A percentile compares a stretch with the other conserved stretches of the same genome.
Evolutionary conservation across 257 asterid genomes (phyloP).

Genomic region (Gentiana straminea): DNA sequence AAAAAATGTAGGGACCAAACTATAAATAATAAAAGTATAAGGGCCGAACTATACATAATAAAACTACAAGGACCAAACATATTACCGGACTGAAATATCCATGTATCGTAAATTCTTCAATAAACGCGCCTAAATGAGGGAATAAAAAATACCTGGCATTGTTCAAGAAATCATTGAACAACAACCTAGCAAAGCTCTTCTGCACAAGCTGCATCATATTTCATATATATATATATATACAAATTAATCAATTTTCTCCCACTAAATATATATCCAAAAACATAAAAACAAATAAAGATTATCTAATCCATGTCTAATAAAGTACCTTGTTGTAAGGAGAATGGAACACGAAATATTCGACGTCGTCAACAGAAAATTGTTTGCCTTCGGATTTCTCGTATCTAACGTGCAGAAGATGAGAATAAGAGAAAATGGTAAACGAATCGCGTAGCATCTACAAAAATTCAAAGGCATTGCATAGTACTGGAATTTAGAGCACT

Average conservation of each 20-base stretch:
- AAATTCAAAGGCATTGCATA: not conserved
- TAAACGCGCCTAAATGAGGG: no score
- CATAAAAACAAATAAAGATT: not conserved
- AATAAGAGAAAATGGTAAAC: slow-evolving; percentile 2
- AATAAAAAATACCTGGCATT: slow-evolving; percentile 51
- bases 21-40: no score
- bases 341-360: slow-evolving; percentile 80
- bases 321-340: slow-evolving; percentile 98
- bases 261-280: not conserved
- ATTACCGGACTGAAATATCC: no score
- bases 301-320: slow-evolving; percentile 4
- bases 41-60: no score
- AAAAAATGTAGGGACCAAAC: no score
- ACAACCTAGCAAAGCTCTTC: slow-evolving; percentile 85
- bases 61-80: no score
- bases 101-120: no score
- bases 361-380: slow-evolving; percentile 67
- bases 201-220: slow-evolving; percentile 80
- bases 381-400: slow-evolving; percentile 77
- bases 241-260: not conserved
- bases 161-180: slow-evolving; percentile 61
- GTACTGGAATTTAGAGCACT: slow-evolving; percentile 3
- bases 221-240: slow-evolving; percentile 4
- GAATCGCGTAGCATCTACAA: not conserved
- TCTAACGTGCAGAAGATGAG: slow-evolving; percentile 29